These are phyloP conservation scores for Claviceps cyperi DNA, from an alignment of 2,329 filamentous ascomycete species.

Conservation along the genomic window DNA sequence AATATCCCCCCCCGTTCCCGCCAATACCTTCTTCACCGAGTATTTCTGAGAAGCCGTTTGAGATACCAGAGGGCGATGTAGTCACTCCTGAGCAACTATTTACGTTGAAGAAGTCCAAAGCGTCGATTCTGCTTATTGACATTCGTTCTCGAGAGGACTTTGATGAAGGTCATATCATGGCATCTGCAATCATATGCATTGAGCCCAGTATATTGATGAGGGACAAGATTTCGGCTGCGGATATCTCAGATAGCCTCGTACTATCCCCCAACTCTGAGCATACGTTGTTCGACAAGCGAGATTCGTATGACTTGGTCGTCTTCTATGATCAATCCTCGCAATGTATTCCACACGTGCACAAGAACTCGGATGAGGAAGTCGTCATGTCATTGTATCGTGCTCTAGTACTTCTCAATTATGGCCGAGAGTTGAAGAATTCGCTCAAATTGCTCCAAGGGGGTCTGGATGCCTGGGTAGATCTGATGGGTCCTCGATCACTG, in stretches of 20 bases:
- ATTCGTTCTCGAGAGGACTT: constrained; percentile 67
- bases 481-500: constrained; percentile 58
- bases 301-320: constrained; percentile 74
- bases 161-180: constrained; percentile 79
- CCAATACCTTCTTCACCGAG: constrained; percentile 12
- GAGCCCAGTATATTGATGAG: constrained; percentile 64
- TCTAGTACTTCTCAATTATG: constrained; percentile 69
- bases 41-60: constrained; percentile 25
- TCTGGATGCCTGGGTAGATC: constrained; percentile 69
- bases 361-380: constrained; percentile 31
- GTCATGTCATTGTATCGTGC: constrained; percentile 64
- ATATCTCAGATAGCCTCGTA: constrained; percentile 53
- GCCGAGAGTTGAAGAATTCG: constrained; percentile 54
- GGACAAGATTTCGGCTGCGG: constrained; percentile 46
- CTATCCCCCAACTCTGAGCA: constrained; percentile 64
- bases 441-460: constrained; percentile 74
- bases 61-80: constrained; percentile 37
- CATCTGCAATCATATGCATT: constrained; percentile 72
- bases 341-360: constrained; percentile 26
- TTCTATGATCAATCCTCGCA: constrained; percentile 68
- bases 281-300: constrained; percentile 52
- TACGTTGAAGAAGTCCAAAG: constrained; percentile 45
- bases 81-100: constrained; percentile 59
- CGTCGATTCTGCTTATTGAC: constrained; percentile 69
- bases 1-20: constrained; percentile 17